phyloP scores from a whole-genome alignment of 352 stramenopile genomes.

The Phytophthora multivora region DNA sequence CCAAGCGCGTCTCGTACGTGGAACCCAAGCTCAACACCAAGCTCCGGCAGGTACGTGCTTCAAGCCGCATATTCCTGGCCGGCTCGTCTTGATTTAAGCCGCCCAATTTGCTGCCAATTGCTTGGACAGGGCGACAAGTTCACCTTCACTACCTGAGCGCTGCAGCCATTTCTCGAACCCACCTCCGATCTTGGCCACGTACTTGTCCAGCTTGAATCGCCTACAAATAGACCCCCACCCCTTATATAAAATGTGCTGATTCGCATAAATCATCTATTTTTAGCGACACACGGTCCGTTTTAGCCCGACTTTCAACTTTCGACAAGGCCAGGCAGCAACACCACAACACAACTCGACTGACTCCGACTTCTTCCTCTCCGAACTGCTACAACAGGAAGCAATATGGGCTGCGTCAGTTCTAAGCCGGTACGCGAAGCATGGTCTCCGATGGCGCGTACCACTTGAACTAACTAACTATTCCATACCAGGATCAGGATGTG shows the following conservation, averaged over 20 bases:
- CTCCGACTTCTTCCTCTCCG: constrained; percentile 7
- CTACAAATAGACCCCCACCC: constrained; percentile 29
- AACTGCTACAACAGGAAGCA: constrained; percentile 12
- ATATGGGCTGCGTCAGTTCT: constrained; percentile 79
- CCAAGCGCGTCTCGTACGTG: constrained; percentile 58
- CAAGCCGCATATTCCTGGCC: background rate
- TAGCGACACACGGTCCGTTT: constrained; percentile 32
- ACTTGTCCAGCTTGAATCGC: constrained; percentile 10
- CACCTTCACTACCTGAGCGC: constrained; percentile 71
- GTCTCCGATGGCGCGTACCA: background rate
- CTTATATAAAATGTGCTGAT: constrained; percentile 14
- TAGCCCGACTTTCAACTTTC: constrained; percentile 17
- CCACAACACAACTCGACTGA: constrained; percentile 40
- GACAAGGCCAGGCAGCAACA: constrained; percentile 9
- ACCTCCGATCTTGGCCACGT: constrained; percentile 1
- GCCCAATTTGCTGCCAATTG: constrained; percentile 7
- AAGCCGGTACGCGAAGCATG: constrained; percentile 54
- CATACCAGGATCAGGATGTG: constrained; percentile 46
- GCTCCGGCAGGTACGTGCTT: constrained; percentile 63
- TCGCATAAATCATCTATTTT: constrained; percentile 30
- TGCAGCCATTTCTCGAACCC: constrained; percentile 8
- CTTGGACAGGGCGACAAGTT: constrained; percentile 67
- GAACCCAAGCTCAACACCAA: constrained; percentile 84
- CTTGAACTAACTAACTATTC: background rate
- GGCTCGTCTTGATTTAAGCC: constrained; percentile 17